Evolutionary conservation across 805 yeast genomes (phyloP).

Genomic region (Pichia kluyveri): DNA sequence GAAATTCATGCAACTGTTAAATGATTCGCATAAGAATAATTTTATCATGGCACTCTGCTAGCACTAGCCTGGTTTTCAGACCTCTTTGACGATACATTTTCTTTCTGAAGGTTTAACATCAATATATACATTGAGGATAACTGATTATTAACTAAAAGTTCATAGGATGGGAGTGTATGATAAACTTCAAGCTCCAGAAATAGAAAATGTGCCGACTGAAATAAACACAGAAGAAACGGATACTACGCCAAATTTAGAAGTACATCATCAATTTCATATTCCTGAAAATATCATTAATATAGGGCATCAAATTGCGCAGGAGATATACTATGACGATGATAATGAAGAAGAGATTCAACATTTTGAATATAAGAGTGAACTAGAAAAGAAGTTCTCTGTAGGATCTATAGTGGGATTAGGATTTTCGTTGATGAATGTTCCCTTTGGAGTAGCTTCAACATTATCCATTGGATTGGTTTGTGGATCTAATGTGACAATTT

Average conservation of each 20-base stretch:
- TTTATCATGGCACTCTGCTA: too few relatives aligned
- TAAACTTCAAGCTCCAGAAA: neutral
- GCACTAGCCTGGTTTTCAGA: too few relatives aligned
- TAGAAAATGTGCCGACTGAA: neutral
- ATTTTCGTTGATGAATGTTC: slow-evolving; percentile 75
- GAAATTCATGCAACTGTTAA: too few relatives aligned
- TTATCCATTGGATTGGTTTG: slow-evolving; percentile 62
- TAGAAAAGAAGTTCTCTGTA: slow-evolving; percentile 59
- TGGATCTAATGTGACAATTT: slow-evolving; percentile 70
- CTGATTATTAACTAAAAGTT: too few relatives aligned
- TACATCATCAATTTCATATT: slow-evolving; percentile 5
- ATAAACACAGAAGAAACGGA: neutral
- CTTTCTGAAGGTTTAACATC: too few relatives aligned
- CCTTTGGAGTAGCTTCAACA: slow-evolving; percentile 68
- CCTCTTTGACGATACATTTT: too few relatives aligned
- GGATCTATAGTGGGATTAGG: slow-evolving; percentile 70
- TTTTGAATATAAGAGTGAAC: slow-evolving; percentile 64
- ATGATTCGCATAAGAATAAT: too few relatives aligned
- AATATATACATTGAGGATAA: too few relatives aligned
- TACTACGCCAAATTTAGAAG: neutral
- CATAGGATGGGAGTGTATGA: too few relatives aligned
- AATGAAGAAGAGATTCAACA: slow-evolving; percentile 54
- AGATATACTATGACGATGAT: slow-evolving; percentile 33
- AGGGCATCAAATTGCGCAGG: slow-evolving; percentile 24
- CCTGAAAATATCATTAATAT: slow-evolving; percentile 6